Evolutionary conservation across 345 rosid species (phyloP).

Genomic region (Eucalyptus erythrocorys): DNA sequence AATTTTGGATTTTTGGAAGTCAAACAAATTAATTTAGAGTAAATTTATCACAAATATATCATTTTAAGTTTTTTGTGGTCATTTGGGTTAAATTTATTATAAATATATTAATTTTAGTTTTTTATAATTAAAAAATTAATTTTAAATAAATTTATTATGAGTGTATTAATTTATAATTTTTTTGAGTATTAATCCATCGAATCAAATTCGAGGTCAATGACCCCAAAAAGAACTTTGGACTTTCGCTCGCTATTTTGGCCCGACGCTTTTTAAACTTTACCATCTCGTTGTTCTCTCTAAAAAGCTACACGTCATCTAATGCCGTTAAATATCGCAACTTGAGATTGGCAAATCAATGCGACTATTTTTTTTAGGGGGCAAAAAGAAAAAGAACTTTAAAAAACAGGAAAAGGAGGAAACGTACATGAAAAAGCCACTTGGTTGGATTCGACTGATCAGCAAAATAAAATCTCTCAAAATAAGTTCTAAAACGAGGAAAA

Average conservation of each 20-base stretch:
- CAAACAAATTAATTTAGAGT: fast-evolving
- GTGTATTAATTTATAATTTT: fast-evolving
- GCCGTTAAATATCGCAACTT: not conserved
- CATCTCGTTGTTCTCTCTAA: not conserved
- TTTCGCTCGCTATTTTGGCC: not conserved
- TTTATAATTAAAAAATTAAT: no score
- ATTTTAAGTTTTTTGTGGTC: no score
- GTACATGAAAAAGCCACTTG: not conserved
- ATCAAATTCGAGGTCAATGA: not conserved
- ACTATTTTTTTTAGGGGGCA: not conserved
- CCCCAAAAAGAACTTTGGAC: not conserved
- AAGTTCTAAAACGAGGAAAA: not conserved
- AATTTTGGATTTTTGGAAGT: no score
- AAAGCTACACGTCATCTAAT: not conserved
- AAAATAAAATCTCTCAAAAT: not conserved
- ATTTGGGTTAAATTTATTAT: no score
- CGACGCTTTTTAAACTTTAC: not conserved
- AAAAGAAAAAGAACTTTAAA: not conserved
- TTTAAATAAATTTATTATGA: fast-evolving
- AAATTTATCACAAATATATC: fast-evolving
- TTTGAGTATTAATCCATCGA: no score
- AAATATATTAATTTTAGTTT: fast-evolving
- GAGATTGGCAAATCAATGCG: not conserved
- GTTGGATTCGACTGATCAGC: not conserved
- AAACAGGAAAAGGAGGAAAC: not conserved